phyloP scores from a whole-genome alignment of 352 stramenopile genomes.

The Globisporangium yorkense region DNA sequence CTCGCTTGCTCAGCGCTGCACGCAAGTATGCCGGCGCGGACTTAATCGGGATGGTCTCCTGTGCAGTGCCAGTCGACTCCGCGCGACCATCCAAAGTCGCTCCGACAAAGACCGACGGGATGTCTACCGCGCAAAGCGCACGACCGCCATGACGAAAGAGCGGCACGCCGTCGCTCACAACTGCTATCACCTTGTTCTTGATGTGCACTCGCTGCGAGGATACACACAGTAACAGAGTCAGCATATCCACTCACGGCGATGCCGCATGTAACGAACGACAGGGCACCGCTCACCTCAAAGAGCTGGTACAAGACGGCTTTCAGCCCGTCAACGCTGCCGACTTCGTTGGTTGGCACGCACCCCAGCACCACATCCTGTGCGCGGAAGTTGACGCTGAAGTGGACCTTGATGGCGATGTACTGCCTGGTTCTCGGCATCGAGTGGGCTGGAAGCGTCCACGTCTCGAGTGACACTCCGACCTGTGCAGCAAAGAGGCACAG shows the following conservation, averaged over 20 bases:
- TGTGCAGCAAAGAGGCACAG: background rate
- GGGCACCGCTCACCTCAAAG: slow-evolving; percentile 28
- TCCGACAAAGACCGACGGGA: slow-evolving; percentile 52
- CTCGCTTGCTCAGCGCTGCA: slow-evolving; percentile 37
- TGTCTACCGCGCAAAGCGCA: slow-evolving; percentile 27
- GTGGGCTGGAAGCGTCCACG: slow-evolving; percentile 42
- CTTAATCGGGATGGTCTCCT: slow-evolving; percentile 46
- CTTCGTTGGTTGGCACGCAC: slow-evolving; percentile 37
- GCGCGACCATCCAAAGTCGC: slow-evolving; percentile 50
- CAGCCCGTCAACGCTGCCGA: slow-evolving; percentile 31
- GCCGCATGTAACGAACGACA: background rate
- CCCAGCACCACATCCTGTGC: slow-evolving; percentile 57
- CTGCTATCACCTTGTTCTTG: slow-evolving; percentile 73
- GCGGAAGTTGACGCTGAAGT: slow-evolving; percentile 78
- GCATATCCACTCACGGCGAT: too few species aligned
- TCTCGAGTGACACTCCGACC: slow-evolving; percentile 61
- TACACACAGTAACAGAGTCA: background rate
- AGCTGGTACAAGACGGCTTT: slow-evolving; percentile 49
- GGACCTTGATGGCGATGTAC: slow-evolving; percentile 62
- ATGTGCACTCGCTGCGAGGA: slow-evolving; percentile 33
- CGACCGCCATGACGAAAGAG: slow-evolving; percentile 20
- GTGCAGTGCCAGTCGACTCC: slow-evolving; percentile 25
- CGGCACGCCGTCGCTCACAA: slow-evolving; percentile 50
- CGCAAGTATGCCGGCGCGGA: slow-evolving; percentile 56
- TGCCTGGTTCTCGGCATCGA: slow-evolving; percentile 28